Evolutionary conservation across 306 rosid species (phyloP), one percentile per base, ranked within the genome.

Genomic region (Pyrus betulifolia): DNA sequence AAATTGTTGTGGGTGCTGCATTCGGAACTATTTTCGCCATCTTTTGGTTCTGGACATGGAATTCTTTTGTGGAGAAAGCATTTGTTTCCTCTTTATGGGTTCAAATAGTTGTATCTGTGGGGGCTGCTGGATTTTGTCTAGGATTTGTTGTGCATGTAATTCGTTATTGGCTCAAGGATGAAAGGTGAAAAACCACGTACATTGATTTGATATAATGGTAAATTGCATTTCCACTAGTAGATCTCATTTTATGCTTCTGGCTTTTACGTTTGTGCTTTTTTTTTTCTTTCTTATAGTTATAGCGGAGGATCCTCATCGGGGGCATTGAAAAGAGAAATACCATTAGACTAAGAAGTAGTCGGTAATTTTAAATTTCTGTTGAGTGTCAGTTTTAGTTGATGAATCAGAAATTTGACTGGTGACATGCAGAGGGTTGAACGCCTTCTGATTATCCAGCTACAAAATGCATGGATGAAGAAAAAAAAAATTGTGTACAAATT

Each of bases 1-100:
- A 95, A 82, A 96, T 95, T 82, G 74, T 80, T 19, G 96, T 88
- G 25, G 99, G 99, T 64, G 97, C 92, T 67, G 59, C 76, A 25
- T 31, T 90, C 6, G 99, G 99, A 18, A 82, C 87, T 66, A 23
- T 77, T 66, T 85, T 80, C 84, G 77, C 86, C 49, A 18, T 84
- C 67, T 44, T 82, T 11, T 95, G 97, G 97, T 84, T 81, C 81
- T 89, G 89, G 88, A 81, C 72, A 11, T 95, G 99, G 97, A 86
- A 82, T 63, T 76, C 85, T 75, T 52, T 83, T 33, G 69, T 95
- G 73, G 72, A 57, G 62, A 69, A 83, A 78, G 97, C 92, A n/a
- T 92, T 84, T 78, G 21, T 4, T 27, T 87, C 92, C 49, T 78
- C 80, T 51, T 42, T 81, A 25, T 84, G 88, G 96, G 88, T 95